phyloP scores from a whole-genome alignment of 1,139 yeast species.

The Debaryomyces sp. region DNA sequence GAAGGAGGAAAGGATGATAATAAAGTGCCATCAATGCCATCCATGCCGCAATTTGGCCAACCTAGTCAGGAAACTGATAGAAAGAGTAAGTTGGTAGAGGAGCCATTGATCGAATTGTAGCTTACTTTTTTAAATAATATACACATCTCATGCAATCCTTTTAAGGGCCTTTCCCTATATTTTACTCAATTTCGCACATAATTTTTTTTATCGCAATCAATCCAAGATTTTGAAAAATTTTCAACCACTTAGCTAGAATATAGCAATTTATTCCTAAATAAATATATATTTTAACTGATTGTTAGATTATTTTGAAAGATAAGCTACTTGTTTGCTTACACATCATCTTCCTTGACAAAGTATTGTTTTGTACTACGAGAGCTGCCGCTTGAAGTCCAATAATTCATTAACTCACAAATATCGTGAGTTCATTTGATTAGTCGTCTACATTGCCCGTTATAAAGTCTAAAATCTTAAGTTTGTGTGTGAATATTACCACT shows the following conservation, averaged over 20 bases:
- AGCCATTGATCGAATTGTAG: conserved; percentile 41
- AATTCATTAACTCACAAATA: conserved; percentile 28
- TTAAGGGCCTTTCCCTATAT: neutral
- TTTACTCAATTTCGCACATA: neutral
- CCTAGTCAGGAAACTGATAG: neutral
- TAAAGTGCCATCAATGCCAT: conserved; percentile 14
- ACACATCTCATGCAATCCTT: neutral
- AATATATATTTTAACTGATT: neutral
- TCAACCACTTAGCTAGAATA: neutral
- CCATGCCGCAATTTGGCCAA: conserved; percentile 7
- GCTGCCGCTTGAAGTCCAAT: conserved; percentile 53
- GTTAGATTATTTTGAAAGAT: conserved; percentile 1
- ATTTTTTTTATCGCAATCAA: conserved; percentile 2
- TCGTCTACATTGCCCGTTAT: conserved; percentile 12
- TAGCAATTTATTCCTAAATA: neutral
- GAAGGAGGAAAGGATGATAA: neutral
- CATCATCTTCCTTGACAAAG: neutral
- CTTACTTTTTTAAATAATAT: neutral
- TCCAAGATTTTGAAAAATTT: conserved; percentile 1
- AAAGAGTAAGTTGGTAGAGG: conserved; percentile 21
- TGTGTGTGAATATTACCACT: conserved; percentile 3
- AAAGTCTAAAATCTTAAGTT: conserved; percentile 5
- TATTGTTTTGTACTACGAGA: conserved; percentile 33
- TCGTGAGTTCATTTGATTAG: conserved; percentile 30
- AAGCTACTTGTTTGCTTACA: conserved; percentile 1